These are phyloP conservation scores for Nannochloropsis oceanica DNA, from an alignment of 108 stramenopile species.

Conservation along the genomic window DNA sequence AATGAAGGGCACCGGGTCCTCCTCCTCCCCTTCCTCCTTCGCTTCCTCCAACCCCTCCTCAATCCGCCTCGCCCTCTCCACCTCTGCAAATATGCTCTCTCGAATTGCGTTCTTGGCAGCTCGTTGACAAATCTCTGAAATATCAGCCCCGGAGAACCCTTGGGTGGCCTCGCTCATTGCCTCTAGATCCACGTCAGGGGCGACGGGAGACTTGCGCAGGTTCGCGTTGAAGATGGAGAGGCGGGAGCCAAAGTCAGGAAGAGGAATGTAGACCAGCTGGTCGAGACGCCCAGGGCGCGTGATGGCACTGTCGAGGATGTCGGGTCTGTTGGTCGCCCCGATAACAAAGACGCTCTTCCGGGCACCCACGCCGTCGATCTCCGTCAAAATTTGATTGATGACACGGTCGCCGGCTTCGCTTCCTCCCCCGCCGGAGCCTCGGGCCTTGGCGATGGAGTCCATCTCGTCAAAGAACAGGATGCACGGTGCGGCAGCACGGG, in stretches of 20 bases:
- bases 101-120: constrained; percentile 87
- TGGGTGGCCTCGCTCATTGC: constrained; percentile 67
- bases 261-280: constrained; percentile 96
- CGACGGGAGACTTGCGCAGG: constrained; percentile 77
- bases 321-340: constrained; percentile 97
- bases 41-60: neutral
- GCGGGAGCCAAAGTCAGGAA: constrained; percentile 76
- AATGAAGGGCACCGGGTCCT: constrained; percentile 39
- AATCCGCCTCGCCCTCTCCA: neutral
- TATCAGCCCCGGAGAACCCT: constrained; percentile 89
- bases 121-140: constrained; percentile 88
- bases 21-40: constrained; percentile 4
- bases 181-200: constrained; percentile 54
- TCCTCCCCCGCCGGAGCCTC: constrained; percentile 74
- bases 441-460: constrained; percentile 96
- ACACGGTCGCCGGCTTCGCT: constrained; percentile 96
- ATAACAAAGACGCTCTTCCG: constrained; percentile 97
- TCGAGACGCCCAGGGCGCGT: constrained; percentile 97
- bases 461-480: constrained; percentile 99
- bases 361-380: constrained; percentile 93
- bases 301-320: constrained; percentile 94
- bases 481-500: constrained; percentile 93
- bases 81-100: constrained; percentile 31
- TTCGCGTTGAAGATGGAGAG: constrained; percentile 88
- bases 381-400: constrained; percentile 97